Evolutionary conservation across 768 basidiomycete genomes (phyloP).

Genomic region (Dioszegia aurantiaca): DNA sequence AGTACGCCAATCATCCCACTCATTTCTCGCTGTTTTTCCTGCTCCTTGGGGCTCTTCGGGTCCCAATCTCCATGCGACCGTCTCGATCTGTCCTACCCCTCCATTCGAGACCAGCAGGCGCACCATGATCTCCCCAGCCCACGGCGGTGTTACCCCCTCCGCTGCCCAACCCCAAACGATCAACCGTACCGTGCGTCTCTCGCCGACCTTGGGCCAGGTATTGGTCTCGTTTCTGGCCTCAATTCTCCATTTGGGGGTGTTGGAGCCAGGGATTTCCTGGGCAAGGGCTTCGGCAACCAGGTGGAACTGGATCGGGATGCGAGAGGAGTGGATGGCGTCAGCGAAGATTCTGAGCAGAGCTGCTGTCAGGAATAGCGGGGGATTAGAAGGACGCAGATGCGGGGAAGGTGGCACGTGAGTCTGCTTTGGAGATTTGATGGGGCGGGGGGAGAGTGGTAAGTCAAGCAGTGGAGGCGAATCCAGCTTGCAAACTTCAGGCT

Average conservation of each 20-base stretch:
- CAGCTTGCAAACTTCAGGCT: no score
- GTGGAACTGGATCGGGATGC: neutral
- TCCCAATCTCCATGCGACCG: constrained; percentile 9
- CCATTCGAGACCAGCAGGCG: neutral
- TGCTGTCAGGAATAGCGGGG: constrained; percentile 1
- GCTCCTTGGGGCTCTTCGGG: neutral
- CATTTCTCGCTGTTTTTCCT: no score
- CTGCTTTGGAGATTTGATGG: no score
- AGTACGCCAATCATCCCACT: constrained; percentile 8
- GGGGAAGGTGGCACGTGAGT: neutral
- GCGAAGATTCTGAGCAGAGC: neutral
- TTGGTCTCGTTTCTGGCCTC: constrained; percentile 8
- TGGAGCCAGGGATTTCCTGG: neutral
- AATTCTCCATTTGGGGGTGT: neutral
- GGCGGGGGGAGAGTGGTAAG: no score
- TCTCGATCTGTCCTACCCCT: neutral
- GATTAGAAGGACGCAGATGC: neutral
- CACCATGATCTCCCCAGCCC: constrained; percentile 8
- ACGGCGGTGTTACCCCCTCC: neutral
- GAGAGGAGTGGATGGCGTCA: neutral
- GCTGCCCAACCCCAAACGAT: constrained; percentile 1
- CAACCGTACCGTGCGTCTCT: neutral
- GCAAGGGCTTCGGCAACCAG: neutral
- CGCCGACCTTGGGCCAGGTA: constrained; percentile 13
- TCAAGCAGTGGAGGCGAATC: no score